These are phyloP conservation scores for Colletotrichum lupini DNA, from an alignment of 2,329 filamentous ascomycete species.

Conservation along the genomic window DNA sequence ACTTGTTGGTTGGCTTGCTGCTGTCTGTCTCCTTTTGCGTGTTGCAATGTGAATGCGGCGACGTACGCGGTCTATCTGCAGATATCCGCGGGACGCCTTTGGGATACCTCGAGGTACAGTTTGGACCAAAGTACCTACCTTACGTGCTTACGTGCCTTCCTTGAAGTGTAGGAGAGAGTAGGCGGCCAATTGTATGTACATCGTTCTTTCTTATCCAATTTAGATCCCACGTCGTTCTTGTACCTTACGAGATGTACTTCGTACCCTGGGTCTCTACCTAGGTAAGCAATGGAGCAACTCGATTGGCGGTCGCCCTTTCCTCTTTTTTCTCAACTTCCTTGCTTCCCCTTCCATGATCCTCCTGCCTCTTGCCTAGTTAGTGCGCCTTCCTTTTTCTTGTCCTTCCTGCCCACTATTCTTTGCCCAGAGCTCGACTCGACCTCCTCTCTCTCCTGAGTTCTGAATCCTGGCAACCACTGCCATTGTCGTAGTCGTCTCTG, in stretches of 20 bases:
- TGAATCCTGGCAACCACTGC: not conserved
- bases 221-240: not conserved
- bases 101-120: not conserved
- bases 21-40: not conserved
- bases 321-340: conserved; percentile 1
- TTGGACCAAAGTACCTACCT: not conserved
- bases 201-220: not conserved
- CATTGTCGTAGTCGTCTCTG: conserved; percentile 3
- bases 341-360: conserved; percentile 3
- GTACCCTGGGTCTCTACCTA: not conserved
- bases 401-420: conserved; percentile 2
- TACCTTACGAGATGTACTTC: not conserved
- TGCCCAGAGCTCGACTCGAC: not conserved
- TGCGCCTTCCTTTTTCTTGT: not conserved
- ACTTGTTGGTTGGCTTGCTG: conserved; percentile 2
- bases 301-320: conserved; percentile 3
- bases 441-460: not conserved
- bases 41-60: not conserved
- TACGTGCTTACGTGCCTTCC: not conserved
- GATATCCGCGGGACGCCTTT: not conserved
- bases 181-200: not conserved
- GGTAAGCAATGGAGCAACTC: not conserved
- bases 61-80: not conserved
- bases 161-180: not conserved
- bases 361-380: not conserved